phyloP scores from a whole-genome alignment of 805 yeast genomes.

The Candida nanaspora region DNA sequence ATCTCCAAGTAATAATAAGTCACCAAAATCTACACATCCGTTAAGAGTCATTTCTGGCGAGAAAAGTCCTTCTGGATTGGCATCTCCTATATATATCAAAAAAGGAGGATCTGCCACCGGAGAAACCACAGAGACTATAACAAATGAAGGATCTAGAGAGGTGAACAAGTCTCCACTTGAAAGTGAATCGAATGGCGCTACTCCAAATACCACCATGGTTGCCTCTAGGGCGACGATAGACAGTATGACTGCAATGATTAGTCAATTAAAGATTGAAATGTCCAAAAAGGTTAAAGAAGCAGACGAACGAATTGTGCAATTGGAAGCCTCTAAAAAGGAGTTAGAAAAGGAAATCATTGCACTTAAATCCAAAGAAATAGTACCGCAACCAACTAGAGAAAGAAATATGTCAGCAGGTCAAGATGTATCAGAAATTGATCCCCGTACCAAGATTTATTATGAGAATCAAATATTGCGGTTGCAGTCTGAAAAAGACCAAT shows the following conservation, averaged over 20 bases:
- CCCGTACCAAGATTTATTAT: slow-evolving; percentile 10
- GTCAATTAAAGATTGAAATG: slow-evolving; percentile 33
- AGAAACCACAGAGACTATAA: neutral
- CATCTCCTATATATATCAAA: slow-evolving; percentile 8
- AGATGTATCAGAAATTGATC: no score
- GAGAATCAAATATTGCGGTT: slow-evolving; percentile 32
- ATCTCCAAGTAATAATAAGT: slow-evolving; percentile 2
- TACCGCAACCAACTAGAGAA: slow-evolving; percentile 3
- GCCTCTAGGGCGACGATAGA: neutral
- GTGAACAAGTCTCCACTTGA: no score
- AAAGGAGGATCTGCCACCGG: neutral
- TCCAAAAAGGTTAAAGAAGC: slow-evolving; percentile 51
- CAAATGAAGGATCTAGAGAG: neutral
- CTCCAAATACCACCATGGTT: no score
- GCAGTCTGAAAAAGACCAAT: slow-evolving; percentile 35
- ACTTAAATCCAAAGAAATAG: slow-evolving; percentile 1
- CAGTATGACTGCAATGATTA: slow-evolving; percentile 17
- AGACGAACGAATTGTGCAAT: slow-evolving; percentile 39
- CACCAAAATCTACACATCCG: slow-evolving; percentile 12
- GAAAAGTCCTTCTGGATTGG: slow-evolving; percentile 5
- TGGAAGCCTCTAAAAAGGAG: slow-evolving; percentile 33
- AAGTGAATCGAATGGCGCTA: no score
- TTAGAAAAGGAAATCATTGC: slow-evolving; percentile 3
- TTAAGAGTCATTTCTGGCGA: slow-evolving; percentile 8
- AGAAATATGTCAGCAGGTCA: no score